phyloP scores from a whole-genome alignment of 2,329 filamentous ascomycete genomes.

The Pseudogymnoascus sp. region DNA sequence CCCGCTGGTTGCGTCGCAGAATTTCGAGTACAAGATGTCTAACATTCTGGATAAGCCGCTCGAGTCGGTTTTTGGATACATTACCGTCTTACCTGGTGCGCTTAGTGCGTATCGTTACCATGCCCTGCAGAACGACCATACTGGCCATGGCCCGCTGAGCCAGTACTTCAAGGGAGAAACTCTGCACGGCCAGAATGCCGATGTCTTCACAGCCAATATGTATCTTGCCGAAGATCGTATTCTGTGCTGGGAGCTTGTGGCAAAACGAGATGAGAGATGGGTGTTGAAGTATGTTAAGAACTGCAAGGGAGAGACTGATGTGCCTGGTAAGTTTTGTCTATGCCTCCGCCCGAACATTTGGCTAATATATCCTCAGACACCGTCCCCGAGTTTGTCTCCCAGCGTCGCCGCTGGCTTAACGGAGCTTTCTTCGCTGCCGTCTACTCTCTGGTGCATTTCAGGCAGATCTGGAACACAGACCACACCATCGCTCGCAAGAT shows the following conservation, averaged over 20 bases:
- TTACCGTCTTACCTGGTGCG: conserved; percentile 91
- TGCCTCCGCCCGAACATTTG: background rate
- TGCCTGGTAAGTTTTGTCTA: conserved; percentile 64
- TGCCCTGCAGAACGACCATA: conserved; percentile 92
- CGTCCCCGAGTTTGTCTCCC: conserved; percentile 94
- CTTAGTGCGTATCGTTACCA: conserved; percentile 94
- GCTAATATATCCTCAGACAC: conserved; percentile 50
- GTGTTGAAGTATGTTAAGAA: conserved; percentile 96
- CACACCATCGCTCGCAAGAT: conserved; percentile 85
- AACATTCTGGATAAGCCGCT: conserved; percentile 97
- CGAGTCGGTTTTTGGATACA: conserved; percentile 96
- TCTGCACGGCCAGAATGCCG: conserved; percentile 87
- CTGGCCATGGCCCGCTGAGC: conserved; percentile 86
- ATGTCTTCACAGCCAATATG: conserved; percentile 97
- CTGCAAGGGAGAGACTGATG: conserved; percentile 94
- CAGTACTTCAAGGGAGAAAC: conserved; percentile 99
- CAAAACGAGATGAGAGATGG: conserved; percentile 91
- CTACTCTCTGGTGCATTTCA: conserved; percentile 92
- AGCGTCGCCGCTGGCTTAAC: conserved; percentile 93
- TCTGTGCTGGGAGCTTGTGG: conserved; percentile 89
- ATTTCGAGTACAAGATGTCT: conserved; percentile 99
- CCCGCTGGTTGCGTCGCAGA: conserved; percentile 90
- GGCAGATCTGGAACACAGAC: conserved; percentile 86
- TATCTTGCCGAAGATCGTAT: conserved; percentile 87
- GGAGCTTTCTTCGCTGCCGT: conserved; percentile 98